Conservation (phyloP, 2,329 filamentous ascomycete species). For the Aspergillus sp. region DNA sequence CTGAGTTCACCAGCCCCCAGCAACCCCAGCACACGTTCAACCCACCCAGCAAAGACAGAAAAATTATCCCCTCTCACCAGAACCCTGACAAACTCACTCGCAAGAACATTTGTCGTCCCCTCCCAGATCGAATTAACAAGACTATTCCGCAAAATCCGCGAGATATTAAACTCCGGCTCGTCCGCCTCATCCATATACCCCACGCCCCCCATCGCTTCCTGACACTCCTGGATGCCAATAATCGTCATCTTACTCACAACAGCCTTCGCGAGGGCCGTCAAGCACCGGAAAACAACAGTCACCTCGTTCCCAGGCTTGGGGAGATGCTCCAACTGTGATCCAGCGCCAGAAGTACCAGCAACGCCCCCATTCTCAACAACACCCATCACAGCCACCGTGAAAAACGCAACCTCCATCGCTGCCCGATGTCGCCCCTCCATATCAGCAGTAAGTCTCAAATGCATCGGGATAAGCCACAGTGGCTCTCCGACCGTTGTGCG, state of each 20-base stretch:
- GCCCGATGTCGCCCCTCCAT: conserved; percentile 41
- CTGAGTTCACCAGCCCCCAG: neutral
- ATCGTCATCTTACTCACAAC: conserved; percentile 35
- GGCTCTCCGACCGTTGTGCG: conserved; percentile 38
- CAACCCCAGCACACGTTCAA: conserved; percentile 4
- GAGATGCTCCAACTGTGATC: conserved; percentile 24
- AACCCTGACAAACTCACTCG: conserved; percentile 24
- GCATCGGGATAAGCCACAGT: conserved; percentile 42
- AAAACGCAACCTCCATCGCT: conserved; percentile 38
- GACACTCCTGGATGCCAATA: conserved; percentile 36
- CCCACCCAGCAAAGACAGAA: neutral
- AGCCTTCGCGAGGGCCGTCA: conserved; percentile 36
- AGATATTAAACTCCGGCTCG: conserved; percentile 65
- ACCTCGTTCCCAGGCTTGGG: conserved; percentile 24
- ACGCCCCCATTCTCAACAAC: conserved; percentile 56
- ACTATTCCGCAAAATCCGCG: conserved; percentile 65
- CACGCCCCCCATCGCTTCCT: conserved; percentile 40
- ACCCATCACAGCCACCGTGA: conserved; percentile 33
- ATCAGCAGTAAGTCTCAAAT: conserved; percentile 39
- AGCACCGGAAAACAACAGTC: conserved; percentile 25
- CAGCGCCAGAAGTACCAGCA: conserved; percentile 4
- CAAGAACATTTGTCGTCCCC: conserved; percentile 70
- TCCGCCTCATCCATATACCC: conserved; percentile 42
- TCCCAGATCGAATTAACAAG: conserved; percentile 63
- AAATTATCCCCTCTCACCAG: neutral